Conservation (phyloP, 805 yeast genomes). For the Ogataea zsoltii region DNA sequence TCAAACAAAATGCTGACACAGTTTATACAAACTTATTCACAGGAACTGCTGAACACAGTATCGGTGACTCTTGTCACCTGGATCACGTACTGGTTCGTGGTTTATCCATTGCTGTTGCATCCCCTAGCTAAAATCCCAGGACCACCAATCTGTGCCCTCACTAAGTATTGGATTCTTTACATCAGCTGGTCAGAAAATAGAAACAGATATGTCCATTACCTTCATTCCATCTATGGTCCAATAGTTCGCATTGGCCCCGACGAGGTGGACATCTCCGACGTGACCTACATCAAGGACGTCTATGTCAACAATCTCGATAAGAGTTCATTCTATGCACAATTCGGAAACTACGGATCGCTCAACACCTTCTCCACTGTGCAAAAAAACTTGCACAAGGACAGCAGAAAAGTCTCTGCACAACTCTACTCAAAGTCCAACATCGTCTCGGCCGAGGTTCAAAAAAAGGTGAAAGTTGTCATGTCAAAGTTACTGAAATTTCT, state of each 20-base stretch:
- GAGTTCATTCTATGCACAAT: constrained; percentile 58
- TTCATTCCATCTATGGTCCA: constrained; percentile 61
- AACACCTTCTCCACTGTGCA: constrained; percentile 61
- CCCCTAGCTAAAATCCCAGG: constrained; percentile 60
- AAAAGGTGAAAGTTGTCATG: constrained; percentile 37
- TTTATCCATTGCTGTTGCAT: constrained; percentile 49
- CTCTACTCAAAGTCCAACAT: constrained; percentile 47
- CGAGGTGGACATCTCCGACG: constrained; percentile 59
- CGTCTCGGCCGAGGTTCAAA: constrained; percentile 33
- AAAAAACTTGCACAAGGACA: constrained; percentile 46
- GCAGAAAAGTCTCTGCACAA: constrained; percentile 42
- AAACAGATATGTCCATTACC: constrained; percentile 45
- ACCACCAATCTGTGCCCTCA: constrained; percentile 51
- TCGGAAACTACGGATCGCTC: constrained; percentile 54
- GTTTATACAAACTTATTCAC: constrained; percentile 3
- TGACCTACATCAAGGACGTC: constrained; percentile 51
- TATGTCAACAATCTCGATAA: constrained; percentile 60
- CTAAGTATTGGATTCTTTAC: constrained; percentile 42
- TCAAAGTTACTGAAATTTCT: constrained; percentile 29
- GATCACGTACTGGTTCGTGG: constrained; percentile 18
- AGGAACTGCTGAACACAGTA: constrained; percentile 9
- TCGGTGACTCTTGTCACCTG: constrained; percentile 9
- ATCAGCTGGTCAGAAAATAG: constrained; percentile 50
- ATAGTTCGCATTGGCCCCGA: constrained; percentile 61
- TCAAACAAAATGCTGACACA: constrained; percentile 11